Conservation (phyloP, 129 eudicot genomes). For the Saposhnikovia divaricata region DNA sequence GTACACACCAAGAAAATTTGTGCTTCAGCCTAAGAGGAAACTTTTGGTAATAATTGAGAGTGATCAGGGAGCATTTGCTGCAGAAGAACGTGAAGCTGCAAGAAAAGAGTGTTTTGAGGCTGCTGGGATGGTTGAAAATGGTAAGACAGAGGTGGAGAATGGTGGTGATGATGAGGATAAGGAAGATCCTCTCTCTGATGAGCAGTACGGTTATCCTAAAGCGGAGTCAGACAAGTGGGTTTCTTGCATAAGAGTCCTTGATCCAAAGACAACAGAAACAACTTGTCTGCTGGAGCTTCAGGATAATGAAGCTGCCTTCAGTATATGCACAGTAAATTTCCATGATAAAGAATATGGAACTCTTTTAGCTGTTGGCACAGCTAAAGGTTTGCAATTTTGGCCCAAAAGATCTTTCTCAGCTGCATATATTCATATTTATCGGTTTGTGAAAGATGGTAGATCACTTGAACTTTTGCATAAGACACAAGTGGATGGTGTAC, state of each 20-base stretch:
- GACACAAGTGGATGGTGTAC: slow-evolving; percentile 93
- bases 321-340: slow-evolving; percentile 89
- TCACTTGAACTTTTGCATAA: slow-evolving; percentile 92
- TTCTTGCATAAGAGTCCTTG: slow-evolving; percentile 94
- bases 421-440: slow-evolving; percentile 87
- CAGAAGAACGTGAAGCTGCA: slow-evolving; percentile 90
- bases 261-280: slow-evolving; percentile 76
- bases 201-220: slow-evolving; percentile 96
- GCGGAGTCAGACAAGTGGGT: slow-evolving; percentile 93
- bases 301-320: slow-evolving; percentile 97
- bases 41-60: slow-evolving; percentile 81
- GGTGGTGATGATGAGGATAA: slow-evolving; percentile 81
- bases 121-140: slow-evolving; percentile 81
- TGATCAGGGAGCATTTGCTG: slow-evolving; percentile 90
- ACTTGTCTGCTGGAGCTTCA: slow-evolving; percentile 90
- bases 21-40: slow-evolving; percentile 78
- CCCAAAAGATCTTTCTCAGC: slow-evolving; percentile 73
- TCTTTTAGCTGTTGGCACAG: slow-evolving; percentile 95
- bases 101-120: slow-evolving; percentile 77
- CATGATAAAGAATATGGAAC: slow-evolving; percentile 95
- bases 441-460: slow-evolving; percentile 82
- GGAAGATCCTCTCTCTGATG: slow-evolving; percentile 77
- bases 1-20: slow-evolving; percentile 96
- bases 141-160: slow-evolving; percentile 72
- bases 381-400: slow-evolving; percentile 86